These are phyloP conservation scores for Penicillium sclerotigenum DNA, from an alignment of 2,329 filamentous ascomycete genomes.

Conservation along the genomic window DNA sequence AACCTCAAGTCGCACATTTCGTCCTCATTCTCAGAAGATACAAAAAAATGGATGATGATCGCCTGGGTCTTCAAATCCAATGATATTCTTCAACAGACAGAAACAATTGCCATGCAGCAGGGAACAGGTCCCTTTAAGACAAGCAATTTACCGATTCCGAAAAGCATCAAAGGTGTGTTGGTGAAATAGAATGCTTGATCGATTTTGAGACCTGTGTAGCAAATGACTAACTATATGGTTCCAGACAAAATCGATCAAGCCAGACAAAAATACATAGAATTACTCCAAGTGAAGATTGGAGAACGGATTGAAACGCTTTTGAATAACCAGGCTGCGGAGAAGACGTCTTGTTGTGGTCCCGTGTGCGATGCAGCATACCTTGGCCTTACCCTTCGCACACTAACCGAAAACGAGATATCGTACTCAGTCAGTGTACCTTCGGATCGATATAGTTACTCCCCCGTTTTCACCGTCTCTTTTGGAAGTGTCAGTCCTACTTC, in stretches of 20 bases:
- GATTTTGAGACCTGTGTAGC: background rate
- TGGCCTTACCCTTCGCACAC: background rate
- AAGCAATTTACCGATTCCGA: background rate
- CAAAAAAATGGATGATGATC: background rate
- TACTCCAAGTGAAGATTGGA: background rate
- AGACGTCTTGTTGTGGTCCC: background rate
- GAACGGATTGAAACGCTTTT: background rate
- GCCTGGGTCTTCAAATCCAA: background rate
- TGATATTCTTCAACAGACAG: background rate
- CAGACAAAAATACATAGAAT: background rate
- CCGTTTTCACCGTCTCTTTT: background rate
- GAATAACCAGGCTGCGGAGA: fast-evolving
- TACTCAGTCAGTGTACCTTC: background rate
- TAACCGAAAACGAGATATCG: background rate
- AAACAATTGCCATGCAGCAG: background rate
- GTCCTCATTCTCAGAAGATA: background rate
- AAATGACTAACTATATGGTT: background rate
- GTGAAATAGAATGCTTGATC: background rate
- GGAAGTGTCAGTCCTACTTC: background rate
- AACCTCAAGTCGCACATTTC: background rate
- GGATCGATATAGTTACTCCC: background rate
- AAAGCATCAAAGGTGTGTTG: background rate
- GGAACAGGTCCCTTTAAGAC: background rate
- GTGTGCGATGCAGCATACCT: background rate
- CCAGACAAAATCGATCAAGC: background rate